Percentiles rank a stretch among this genome's conserved stretches.
phyloP scores from a whole-genome alignment of 2,329 filamentous ascomycete species.

The Pyrenophora tritici-repentis region DNA sequence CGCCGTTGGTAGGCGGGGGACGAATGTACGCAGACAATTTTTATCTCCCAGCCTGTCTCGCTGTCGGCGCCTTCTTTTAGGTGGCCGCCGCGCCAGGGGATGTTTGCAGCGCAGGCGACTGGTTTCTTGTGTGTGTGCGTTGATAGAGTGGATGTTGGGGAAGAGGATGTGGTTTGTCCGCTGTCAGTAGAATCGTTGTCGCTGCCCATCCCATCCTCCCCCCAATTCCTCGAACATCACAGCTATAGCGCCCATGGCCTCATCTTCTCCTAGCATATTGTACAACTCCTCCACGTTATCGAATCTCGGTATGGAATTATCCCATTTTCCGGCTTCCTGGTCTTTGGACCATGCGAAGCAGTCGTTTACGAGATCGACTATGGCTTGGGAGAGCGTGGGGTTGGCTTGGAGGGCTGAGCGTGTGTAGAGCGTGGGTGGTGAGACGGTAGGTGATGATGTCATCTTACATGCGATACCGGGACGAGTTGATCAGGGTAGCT shows the following conservation, averaged over 20 bases:
- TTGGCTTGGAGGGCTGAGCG: slow-evolving; percentile 11
- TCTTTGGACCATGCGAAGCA: slow-evolving; percentile 27
- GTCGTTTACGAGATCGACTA: slow-evolving; percentile 25
- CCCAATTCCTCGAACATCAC: slow-evolving; percentile 24
- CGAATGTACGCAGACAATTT: slow-evolving; percentile 30
- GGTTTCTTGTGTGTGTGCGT: slow-evolving; percentile 9
- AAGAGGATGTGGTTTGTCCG: too few relatives aligned
- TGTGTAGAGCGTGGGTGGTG: slow-evolving; percentile 19
- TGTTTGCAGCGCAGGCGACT: slow-evolving; percentile 27
- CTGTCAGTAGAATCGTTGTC: too few relatives aligned
- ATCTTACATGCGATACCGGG: neutral
- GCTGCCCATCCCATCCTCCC: neutral
- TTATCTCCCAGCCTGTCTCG: slow-evolving; percentile 37
- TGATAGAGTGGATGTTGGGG: neutral
- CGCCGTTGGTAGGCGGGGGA: slow-evolving; percentile 20
- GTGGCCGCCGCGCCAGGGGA: slow-evolving; percentile 35
- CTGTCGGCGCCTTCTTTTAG: slow-evolving; percentile 15
- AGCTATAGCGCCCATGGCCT: slow-evolving; percentile 14
- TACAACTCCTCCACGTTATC: slow-evolving; percentile 15
- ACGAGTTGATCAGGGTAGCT: too few relatives aligned
- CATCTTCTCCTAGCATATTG: slow-evolving; percentile 13
- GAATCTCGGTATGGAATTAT: slow-evolving; percentile 18
- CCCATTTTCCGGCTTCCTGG: slow-evolving; percentile 22
- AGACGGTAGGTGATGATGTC: slow-evolving; percentile 3
- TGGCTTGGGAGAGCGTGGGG: slow-evolving; percentile 11